Evolutionary conservation across 768 basidiomycete genomes (phyloP).

Genomic region (Mycena pura): DNA sequence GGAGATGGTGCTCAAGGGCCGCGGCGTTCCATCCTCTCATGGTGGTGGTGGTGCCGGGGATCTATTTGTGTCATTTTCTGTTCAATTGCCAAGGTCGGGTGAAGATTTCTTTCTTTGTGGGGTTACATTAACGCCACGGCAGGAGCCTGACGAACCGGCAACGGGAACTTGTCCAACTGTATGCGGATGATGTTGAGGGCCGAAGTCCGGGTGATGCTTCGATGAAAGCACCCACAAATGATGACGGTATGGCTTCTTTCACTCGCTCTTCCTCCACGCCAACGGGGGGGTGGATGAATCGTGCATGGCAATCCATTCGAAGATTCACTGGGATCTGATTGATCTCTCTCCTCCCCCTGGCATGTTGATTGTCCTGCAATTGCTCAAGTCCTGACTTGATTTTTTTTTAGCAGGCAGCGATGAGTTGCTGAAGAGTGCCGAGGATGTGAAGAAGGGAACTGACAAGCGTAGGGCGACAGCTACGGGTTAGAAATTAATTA

Average conservation of each 20-base stretch:
- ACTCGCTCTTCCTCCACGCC: constrained; percentile 59
- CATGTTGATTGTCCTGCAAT: constrained; percentile 50
- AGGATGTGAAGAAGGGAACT: constrained; percentile 48
- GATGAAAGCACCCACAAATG: constrained; percentile 38
- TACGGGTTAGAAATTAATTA: constrained; percentile 26
- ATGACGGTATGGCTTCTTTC: constrained; percentile 83
- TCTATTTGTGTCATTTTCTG: constrained; percentile 85
- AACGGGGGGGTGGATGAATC: constrained; percentile 70
- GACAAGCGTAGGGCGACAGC: constrained; percentile 60
- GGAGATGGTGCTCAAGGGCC: constrained; percentile 92
- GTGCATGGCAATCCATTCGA: constrained; percentile 71
- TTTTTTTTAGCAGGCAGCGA: constrained; percentile 35
- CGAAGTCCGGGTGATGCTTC: constrained; percentile 37
- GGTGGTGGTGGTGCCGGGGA: constrained; percentile 70
- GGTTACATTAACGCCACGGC: constrained; percentile 20
- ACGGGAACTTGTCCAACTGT: constrained; percentile 86
- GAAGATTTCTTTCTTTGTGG: constrained; percentile 5
- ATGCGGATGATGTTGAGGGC: constrained; percentile 93
- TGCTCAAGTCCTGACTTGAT: constrained; percentile 31
- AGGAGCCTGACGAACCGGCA: constrained; percentile 87
- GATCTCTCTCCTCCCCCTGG: constrained; percentile 45
- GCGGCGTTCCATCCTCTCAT: constrained; percentile 76
- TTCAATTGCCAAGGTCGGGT: constrained; percentile 88
- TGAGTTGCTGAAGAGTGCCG: constrained; percentile 34
- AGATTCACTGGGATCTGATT: constrained; percentile 74